phyloP scores from a whole-genome alignment of 2,329 filamentous ascomycete genomes.

The Aspergillus pseudonomiae region DNA sequence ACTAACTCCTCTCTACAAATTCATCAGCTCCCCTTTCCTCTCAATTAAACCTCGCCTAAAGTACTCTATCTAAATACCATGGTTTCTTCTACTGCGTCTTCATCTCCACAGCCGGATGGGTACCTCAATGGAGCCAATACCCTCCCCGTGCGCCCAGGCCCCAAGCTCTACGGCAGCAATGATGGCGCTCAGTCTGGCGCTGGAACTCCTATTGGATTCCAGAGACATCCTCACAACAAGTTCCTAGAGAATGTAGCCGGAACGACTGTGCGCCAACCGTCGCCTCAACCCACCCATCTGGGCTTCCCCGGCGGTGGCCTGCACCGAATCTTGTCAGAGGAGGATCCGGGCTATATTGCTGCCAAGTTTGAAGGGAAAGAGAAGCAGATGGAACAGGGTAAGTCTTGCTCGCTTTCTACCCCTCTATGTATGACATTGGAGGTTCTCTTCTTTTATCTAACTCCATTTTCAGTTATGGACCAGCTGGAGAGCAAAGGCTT shows the following conservation, averaged over 20 bases:
- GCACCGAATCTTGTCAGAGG: conserved; percentile 78
- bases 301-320: conserved; percentile 64
- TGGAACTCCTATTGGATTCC: conserved; percentile 47
- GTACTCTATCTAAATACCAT: conserved; percentile 22
- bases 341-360: conserved; percentile 91
- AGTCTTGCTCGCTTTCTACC: conserved; percentile 30
- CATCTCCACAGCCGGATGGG: conserved; percentile 30
- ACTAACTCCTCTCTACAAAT: not conserved
- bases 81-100: conserved; percentile 33
- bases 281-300: conserved; percentile 85
- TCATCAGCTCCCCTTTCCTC: not conserved
- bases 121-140: conserved; percentile 30
- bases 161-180: conserved; percentile 37
- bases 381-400: conserved; percentile 83
- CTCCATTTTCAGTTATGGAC: conserved; percentile 67
- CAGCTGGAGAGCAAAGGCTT: conserved; percentile 78
- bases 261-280: conserved; percentile 68
- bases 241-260: conserved; percentile 59
- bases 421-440: conserved; percentile 8
- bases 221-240: conserved; percentile 56
- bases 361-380: conserved; percentile 91
- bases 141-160: conserved; percentile 32
- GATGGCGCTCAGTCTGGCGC: conserved; percentile 40
- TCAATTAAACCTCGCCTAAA: conserved; percentile 4
- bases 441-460: not conserved